A percentile compares a stretch with the other conserved stretches of the same genome.
Conservation (phyloP, 768 basidiomycete species). For the Wakefieldia striispora region DNA sequence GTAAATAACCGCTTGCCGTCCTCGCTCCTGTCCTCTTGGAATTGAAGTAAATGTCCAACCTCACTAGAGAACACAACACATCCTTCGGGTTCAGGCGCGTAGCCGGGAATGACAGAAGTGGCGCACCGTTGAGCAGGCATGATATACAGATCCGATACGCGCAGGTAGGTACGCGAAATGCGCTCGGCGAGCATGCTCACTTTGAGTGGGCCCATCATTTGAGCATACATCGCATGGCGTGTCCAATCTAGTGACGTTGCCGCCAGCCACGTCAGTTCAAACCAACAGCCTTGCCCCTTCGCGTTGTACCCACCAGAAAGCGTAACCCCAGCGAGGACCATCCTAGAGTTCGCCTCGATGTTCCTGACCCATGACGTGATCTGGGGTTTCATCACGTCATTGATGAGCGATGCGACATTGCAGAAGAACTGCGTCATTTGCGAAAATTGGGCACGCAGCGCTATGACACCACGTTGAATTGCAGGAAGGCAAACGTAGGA, state of each 20-base stretch:
- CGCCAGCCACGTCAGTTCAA: neutral
- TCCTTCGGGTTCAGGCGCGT: neutral
- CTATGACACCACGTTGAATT: neutral
- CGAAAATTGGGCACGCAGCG: conserved; percentile 18
- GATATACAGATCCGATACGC: conserved; percentile 19
- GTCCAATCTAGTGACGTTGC: conserved; percentile 7
- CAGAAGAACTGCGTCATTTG: conserved; percentile 18
- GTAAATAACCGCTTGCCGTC: conserved; percentile 14
- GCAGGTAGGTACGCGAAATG: conserved; percentile 17
- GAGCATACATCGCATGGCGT: conserved; percentile 18
- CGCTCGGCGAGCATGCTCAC: conserved; percentile 23
- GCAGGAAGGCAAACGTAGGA: no score
- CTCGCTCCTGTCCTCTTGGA: conserved; percentile 18
- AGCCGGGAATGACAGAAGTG: neutral
- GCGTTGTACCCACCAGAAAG: conserved; percentile 5
- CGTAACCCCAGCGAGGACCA: conserved; percentile 18
- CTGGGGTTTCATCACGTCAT: conserved; percentile 20
- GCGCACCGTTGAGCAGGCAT: conserved; percentile 22
- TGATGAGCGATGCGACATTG: conserved; percentile 16
- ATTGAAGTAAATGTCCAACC: conserved; percentile 18
- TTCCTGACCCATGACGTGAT: conserved; percentile 15
- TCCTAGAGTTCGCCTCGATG: conserved; percentile 12
- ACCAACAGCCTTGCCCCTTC: neutral
- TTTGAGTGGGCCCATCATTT: conserved; percentile 24
- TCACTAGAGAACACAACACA: conserved; percentile 1